Percentiles rank a stretch among this genome's conserved stretches.
These are phyloP conservation scores for Candida endomychidarum DNA, from an alignment of 805 yeast species.

Conservation along the genomic window DNA sequence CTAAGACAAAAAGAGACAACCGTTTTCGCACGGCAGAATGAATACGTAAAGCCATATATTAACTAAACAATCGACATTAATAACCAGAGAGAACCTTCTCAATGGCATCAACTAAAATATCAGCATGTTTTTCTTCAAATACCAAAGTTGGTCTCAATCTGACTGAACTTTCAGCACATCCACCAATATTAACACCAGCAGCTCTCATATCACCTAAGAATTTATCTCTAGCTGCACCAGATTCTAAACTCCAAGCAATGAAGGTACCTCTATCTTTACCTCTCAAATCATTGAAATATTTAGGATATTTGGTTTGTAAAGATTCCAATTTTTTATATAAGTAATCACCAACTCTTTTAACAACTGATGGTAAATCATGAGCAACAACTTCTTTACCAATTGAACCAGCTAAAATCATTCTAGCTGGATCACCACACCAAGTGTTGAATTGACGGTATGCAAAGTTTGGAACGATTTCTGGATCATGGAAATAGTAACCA, in stretches of 20 bases:
- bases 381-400: conserved; percentile 65
- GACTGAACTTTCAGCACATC: conserved; percentile 76
- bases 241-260: conserved; percentile 61
- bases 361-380: conserved; percentile 56
- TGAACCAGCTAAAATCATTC: conserved; percentile 71
- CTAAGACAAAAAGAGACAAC: too few species aligned
- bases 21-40: too few species aligned
- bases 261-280: conserved; percentile 67
- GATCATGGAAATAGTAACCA: conserved; percentile 78
- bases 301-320: conserved; percentile 58
- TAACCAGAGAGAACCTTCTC: conserved; percentile 37
- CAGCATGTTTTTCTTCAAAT: conserved; percentile 80
- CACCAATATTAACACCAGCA: conserved; percentile 78
- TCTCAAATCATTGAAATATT: conserved; percentile 56
- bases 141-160: conserved; percentile 80
- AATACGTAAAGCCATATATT: background rate
- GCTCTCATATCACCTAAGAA: conserved; percentile 60
- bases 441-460: conserved; percentile 93
- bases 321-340: conserved; percentile 55
- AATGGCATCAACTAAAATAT: conserved; percentile 50
- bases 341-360: conserved; percentile 65
- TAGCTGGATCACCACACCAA: conserved; percentile 92
- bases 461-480: conserved; percentile 66
- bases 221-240: conserved; percentile 53
- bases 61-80: background rate